Evolutionary conservation across 768 basidiomycete genomes (phyloP).

Genomic region (Russula lepida): DNA sequence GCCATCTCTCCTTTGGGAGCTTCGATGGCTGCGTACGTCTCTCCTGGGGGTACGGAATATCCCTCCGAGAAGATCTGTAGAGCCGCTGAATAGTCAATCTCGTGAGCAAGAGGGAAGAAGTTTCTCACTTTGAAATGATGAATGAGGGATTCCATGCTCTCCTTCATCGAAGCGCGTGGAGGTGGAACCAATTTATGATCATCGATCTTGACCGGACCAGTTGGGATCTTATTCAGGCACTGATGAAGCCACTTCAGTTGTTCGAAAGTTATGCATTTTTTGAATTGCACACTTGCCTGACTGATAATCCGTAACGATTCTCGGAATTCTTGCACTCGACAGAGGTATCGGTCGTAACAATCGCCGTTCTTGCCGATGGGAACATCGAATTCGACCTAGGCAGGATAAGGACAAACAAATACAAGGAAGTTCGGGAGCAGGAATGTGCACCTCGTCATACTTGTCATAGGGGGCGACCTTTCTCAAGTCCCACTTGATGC

Average conservation of each 20-base stretch:
- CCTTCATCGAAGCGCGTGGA: constrained; percentile 96
- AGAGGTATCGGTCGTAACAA: constrained; percentile 96
- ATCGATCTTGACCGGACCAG: constrained; percentile 87
- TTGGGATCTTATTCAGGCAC: constrained; percentile 96
- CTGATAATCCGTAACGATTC: constrained; percentile 85
- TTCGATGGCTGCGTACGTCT: constrained; percentile 96
- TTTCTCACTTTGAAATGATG: constrained; percentile 87
- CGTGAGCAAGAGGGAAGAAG: constrained; percentile 6
- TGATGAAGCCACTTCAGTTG: constrained; percentile 27
- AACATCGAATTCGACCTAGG: constrained; percentile 88
- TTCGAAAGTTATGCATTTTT: background rate
- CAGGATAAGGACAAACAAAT: background rate
- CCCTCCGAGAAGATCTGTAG: constrained; percentile 88
- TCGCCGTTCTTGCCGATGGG: constrained; percentile 97
- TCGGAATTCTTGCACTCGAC: constrained; percentile 97
- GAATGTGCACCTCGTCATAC: constrained; percentile 65
- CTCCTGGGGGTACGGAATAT: constrained; percentile 90
- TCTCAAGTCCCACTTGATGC: constrained; percentile 90
- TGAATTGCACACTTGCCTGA: constrained; percentile 40
- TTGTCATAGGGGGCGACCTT: constrained; percentile 93
- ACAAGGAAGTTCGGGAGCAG: constrained; percentile 12
- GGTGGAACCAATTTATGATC: constrained; percentile 97
- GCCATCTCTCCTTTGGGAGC: constrained; percentile 99
- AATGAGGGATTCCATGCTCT: constrained; percentile 96
- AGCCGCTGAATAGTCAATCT: constrained; percentile 1